These are phyloP conservation scores for Suillus americanus DNA, from an alignment of 768 basidiomycete species.

Conservation along the genomic window DNA sequence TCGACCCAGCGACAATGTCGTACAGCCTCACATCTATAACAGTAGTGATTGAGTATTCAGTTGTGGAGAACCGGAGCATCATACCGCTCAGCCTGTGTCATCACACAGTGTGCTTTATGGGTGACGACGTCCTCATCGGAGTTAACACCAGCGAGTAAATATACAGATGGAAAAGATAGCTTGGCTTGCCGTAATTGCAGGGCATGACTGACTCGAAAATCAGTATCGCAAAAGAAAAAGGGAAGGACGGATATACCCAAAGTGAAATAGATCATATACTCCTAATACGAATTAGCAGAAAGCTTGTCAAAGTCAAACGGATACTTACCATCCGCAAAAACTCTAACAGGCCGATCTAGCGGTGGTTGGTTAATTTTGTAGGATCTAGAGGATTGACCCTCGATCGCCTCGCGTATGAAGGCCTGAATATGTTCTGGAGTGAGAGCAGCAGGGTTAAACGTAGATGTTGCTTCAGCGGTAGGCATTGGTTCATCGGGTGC, in stretches of 20 bases:
- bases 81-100: conserved; percentile 86
- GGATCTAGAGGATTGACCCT: conserved; percentile 58
- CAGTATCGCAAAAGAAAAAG: conserved; percentile 3
- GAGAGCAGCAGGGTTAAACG: conserved; percentile 66
- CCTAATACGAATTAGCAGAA: conserved; percentile 41
- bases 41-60: background rate
- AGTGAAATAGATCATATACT: conserved; percentile 98
- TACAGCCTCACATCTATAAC: conserved; percentile 74
- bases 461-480: conserved; percentile 33
- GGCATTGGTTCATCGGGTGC: conserved; percentile 42
- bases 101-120: conserved; percentile 82
- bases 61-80: conserved; percentile 13
- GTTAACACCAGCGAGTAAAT: conserved; percentile 91
- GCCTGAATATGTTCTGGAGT: conserved; percentile 76
- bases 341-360: conserved; percentile 71
- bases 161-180: conserved; percentile 84
- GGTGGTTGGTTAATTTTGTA: conserved; percentile 92
- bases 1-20: conserved; percentile 98
- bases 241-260: conserved; percentile 57
- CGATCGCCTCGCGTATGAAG: conserved; percentile 75
- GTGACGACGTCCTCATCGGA: conserved; percentile 79
- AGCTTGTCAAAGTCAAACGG: background rate
- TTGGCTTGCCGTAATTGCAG: conserved; percentile 97
- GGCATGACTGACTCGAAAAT: conserved; percentile 66
- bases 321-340: conserved; percentile 89